A percentile compares a stretch with the other conserved stretches of the same genome.
These are phyloP conservation scores for Celoporthe dispersa DNA, from an alignment of 2,329 filamentous ascomycete species.

Conservation along the genomic window DNA sequence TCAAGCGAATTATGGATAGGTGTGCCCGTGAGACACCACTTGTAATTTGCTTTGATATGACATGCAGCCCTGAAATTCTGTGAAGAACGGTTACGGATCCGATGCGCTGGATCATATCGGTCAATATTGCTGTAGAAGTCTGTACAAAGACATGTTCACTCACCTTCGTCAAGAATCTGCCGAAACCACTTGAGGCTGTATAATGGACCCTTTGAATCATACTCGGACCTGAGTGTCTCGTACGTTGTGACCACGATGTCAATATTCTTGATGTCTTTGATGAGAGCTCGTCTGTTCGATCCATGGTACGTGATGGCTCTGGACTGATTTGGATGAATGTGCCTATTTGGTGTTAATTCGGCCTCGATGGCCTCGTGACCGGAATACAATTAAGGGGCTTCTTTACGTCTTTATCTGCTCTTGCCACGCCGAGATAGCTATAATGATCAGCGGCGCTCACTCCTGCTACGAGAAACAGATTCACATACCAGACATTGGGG, in stretches of 20 bases:
- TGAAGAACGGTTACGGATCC: not conserved
- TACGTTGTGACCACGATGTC: not conserved
- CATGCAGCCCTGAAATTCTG: not conserved
- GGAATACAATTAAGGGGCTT: not conserved
- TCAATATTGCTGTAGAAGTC: not conserved
- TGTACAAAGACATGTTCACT: not conserved
- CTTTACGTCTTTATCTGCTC: not conserved
- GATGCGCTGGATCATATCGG: not conserved
- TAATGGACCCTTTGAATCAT: not conserved
- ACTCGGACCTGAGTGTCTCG: not conserved
- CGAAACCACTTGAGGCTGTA: not conserved
- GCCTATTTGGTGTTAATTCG: not conserved
- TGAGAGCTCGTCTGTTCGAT: not conserved
- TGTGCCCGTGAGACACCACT: slow-evolving; percentile 48
- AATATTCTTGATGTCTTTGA: not conserved
- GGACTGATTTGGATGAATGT: not conserved
- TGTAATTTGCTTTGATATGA: slow-evolving; percentile 21
- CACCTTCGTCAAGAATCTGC: not conserved
- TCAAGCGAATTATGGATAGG: slow-evolving; percentile 47
- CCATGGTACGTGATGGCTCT: not conserved
- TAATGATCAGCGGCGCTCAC: not conserved
- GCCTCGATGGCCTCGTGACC: not conserved
- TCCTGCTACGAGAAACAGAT: not conserved
- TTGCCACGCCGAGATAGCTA: not conserved
- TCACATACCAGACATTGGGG: not conserved